phyloP scores from a whole-genome alignment of 768 basidiomycete species.

The Termitomyces sp. region DNA sequence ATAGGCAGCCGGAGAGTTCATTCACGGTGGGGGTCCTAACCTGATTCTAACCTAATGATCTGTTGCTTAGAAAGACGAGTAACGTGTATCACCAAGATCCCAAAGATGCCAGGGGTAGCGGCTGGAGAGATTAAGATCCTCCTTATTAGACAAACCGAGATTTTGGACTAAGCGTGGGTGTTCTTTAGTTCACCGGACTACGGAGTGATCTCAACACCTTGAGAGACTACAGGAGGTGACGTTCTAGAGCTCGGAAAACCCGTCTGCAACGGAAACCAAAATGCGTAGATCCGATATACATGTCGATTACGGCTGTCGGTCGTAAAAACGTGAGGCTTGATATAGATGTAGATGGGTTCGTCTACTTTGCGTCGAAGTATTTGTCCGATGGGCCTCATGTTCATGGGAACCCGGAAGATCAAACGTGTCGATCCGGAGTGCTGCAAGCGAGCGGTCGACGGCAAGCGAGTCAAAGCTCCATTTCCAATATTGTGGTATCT shows the following conservation, averaged over 20 bases:
- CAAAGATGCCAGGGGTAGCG: neutral
- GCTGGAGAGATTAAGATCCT: neutral
- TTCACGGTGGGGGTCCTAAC: conserved; percentile 5
- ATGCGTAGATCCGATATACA: conserved; percentile 4
- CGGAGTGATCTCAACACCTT: neutral
- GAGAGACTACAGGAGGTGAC: neutral
- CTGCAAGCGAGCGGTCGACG: neutral
- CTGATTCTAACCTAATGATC: conserved; percentile 9
- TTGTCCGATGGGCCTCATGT: conserved; percentile 11
- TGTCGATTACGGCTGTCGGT: conserved; percentile 17
- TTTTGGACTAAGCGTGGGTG: neutral
- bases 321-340: conserved; percentile 21
- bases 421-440: neutral
- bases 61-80: conserved; percentile 9
- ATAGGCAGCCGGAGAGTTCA: conserved; percentile 9
- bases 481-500: neutral
- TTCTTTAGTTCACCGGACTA: neutral
- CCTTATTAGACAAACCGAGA: neutral
- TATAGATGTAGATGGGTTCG: conserved; percentile 15
- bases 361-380: conserved; percentile 3
- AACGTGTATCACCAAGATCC: neutral
- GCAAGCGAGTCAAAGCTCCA: neutral
- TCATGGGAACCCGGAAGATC: conserved; percentile 4
- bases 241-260: conserved; percentile 5
- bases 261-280: conserved; percentile 16